Conservation (phyloP, 768 basidiomycete genomes). For the Pholiota conissans region DNA sequence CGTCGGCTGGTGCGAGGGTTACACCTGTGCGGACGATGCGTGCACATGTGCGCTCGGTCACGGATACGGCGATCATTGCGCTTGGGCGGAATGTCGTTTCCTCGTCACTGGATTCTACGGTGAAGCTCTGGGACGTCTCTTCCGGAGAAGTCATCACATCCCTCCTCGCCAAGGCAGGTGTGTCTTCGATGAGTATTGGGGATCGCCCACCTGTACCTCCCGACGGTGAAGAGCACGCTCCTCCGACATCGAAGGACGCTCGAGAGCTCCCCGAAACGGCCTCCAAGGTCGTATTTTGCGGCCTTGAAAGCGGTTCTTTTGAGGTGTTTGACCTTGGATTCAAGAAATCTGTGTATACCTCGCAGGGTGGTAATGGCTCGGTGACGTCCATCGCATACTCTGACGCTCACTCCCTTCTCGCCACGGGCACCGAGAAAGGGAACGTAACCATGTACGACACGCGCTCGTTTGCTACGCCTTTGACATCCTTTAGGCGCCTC, state of each 20-base stretch:
- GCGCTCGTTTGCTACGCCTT: constrained; percentile 36
- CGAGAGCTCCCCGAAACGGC: constrained; percentile 46
- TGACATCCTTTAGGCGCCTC: constrained; percentile 46
- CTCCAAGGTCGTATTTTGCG: constrained; percentile 52
- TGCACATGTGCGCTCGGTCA: constrained; percentile 67
- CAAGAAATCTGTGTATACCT: constrained; percentile 29
- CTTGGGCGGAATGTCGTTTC: constrained; percentile 70
- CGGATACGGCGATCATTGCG: constrained; percentile 61
- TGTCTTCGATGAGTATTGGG: constrained; percentile 47
- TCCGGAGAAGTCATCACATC: constrained; percentile 47
- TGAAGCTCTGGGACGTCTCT: constrained; percentile 75
- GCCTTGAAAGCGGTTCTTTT: constrained; percentile 54
- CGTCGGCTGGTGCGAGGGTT: constrained; percentile 31
- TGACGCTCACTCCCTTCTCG: constrained; percentile 41
- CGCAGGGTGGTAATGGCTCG: constrained; percentile 13
- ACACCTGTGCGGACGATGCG: constrained; percentile 60
- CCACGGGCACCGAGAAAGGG: constrained; percentile 58
- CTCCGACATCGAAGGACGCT: constrained; percentile 22
- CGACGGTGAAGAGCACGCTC: constrained; percentile 20
- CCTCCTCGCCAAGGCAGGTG: constrained; percentile 40
- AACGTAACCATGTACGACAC: constrained; percentile 57
- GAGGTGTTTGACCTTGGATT: constrained; percentile 55
- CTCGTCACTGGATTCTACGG: constrained; percentile 63
- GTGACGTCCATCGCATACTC: constrained; percentile 50
- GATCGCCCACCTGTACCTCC: constrained; percentile 32